phyloP scores from a whole-genome alignment of 768 basidiomycete genomes.

The Lentinula edodes region DNA sequence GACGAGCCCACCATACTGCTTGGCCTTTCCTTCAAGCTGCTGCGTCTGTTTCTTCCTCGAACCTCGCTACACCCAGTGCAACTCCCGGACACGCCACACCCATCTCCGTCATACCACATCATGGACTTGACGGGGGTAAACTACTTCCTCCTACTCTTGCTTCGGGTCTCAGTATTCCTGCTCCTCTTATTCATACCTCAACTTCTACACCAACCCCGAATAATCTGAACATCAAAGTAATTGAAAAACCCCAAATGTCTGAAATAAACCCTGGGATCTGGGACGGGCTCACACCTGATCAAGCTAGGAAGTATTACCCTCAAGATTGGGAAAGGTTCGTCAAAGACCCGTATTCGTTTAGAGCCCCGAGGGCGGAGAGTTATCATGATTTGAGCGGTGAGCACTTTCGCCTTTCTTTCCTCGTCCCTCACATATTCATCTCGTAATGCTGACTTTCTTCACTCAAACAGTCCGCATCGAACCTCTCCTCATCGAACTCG shows the following conservation, averaged over 20 bases:
- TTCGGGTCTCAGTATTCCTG: no score
- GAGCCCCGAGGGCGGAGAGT: slow-evolving; percentile 91
- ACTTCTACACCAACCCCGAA: slow-evolving; percentile 8
- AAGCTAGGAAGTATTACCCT: slow-evolving; percentile 86
- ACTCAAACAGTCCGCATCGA: slow-evolving; percentile 75
- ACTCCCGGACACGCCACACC: neutral
- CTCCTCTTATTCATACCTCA: slow-evolving; percentile 8
- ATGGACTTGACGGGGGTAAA: neutral
- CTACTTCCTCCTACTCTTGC: neutral
- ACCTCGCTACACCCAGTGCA: neutral
- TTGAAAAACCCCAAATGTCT: slow-evolving; percentile 94
- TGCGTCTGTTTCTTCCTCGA: slow-evolving; percentile 13
- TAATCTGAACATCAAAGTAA: slow-evolving; percentile 64
- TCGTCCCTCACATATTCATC: neutral
- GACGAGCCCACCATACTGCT: slow-evolving; percentile 90
- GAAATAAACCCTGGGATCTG: slow-evolving; percentile 98
- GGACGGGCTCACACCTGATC: slow-evolving; percentile 91
- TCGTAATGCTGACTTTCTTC: neutral
- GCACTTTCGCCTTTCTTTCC: slow-evolving; percentile 10
- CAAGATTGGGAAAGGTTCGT: slow-evolving; percentile 92
- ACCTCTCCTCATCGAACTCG: slow-evolving; percentile 87
- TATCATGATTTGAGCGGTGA: slow-evolving; percentile 91
- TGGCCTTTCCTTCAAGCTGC: slow-evolving; percentile 77
- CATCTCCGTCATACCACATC: neutral
- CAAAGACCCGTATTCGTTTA: slow-evolving; percentile 88